Conservation (phyloP, 805 yeast genomes). For the Yarrowia sp. region DNA sequence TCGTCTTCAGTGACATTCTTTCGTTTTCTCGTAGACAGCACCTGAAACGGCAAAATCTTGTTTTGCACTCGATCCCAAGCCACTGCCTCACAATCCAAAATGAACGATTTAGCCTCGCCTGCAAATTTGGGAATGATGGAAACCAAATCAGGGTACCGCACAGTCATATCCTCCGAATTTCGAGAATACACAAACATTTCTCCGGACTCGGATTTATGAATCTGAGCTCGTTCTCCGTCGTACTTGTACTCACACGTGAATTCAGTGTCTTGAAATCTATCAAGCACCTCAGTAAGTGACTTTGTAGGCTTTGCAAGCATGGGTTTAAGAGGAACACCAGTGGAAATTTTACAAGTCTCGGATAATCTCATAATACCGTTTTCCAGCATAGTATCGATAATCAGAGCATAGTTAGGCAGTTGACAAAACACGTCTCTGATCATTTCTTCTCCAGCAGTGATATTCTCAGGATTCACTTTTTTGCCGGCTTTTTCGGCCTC, state of each 20-base stretch:
- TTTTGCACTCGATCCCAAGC: conserved; percentile 83
- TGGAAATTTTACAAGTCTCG: conserved; percentile 70
- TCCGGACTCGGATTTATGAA: conserved; percentile 68
- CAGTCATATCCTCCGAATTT: conserved; percentile 96
- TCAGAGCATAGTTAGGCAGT: conserved; percentile 82
- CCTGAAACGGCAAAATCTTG: conserved; percentile 92
- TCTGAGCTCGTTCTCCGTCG: conserved; percentile 97
- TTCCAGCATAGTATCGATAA: conserved; percentile 63
- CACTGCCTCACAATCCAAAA: conserved; percentile 94
- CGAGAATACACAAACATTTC: conserved; percentile 78
- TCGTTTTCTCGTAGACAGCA: conserved; percentile 86
- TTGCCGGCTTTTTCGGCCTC: conserved; percentile 46
- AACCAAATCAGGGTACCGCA: conserved; percentile 87
- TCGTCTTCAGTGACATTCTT: conserved; percentile 87
- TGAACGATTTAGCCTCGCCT: conserved; percentile 52
- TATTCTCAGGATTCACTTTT: conserved; percentile 44
- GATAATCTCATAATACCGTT: conserved; percentile 66
- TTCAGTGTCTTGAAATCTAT: conserved; percentile 76
- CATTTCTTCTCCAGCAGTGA: conserved; percentile 68
- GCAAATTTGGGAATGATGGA: conserved; percentile 55
- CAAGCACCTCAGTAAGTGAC: conserved; percentile 85
- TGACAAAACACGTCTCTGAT: conserved; percentile 85
- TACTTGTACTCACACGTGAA: conserved; percentile 97
- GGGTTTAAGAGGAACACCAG: conserved; percentile 94
- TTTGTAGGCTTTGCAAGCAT: conserved; percentile 98